Evolutionary conservation across 371 early-diverging fungal genomes (phyloP), one percentile per base, ranked within the genome.

Genomic region (Mucor velutinosus): DNA sequence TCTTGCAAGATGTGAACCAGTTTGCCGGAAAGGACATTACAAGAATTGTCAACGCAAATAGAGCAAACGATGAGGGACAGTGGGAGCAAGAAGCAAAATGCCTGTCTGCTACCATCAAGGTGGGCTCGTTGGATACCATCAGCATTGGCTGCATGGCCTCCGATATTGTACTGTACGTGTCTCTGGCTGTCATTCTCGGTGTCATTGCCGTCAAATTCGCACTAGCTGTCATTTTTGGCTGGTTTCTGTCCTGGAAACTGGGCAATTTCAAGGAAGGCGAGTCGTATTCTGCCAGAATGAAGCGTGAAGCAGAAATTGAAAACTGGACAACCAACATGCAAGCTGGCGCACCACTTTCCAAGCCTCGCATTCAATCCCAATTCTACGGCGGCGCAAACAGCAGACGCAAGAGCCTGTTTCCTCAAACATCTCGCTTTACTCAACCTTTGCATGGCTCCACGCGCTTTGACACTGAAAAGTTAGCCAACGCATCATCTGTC

Each of bases 171-270:
- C 77, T 89, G 23, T 89, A 86, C 29, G 74, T 84, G n/a, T 87
- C 89, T 39, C 78, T 89, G 32, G 75, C 81, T 29, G 83, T 90
- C 45, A 56, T 56, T 56, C 29, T 56, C 7, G 56, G 56, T 19
- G 56, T 56, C 56, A 56, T 56, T 41, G 12, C 82, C 60, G 80
- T 77, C 76, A 95, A 91, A 74, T 93, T 95, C 63, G 73, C 78
- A 12, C 81, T 92, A 64, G 93, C 95, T 12, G 70, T 93, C 19
- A 74, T 86, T 45, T 94, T 94, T 80, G 89, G 87, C 29, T 91
- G 91, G 91, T 86, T 90, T 29, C 71, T 92, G 62, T 82, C 86
- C 0, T 87, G 86, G 74, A 78, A 84, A 35, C 73, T 89, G 37
- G 56, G 87, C 49, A 89, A 85, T 33, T 76, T 80, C 41, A 77